phyloP scores from a whole-genome alignment of 192 early-diverging fungal species.

The Backusella westeae region DNA sequence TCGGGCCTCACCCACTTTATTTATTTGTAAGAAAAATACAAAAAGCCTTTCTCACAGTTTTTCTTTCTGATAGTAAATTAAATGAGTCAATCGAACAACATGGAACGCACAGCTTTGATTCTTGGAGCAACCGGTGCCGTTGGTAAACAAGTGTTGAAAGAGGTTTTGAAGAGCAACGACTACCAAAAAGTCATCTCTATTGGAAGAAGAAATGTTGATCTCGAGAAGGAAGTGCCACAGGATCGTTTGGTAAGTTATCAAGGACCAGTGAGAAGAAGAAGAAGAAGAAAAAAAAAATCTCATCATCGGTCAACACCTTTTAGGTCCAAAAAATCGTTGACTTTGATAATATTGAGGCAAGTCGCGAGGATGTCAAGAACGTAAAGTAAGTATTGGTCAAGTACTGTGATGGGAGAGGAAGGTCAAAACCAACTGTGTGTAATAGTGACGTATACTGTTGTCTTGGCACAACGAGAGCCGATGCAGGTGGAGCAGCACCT shows the following conservation, averaged over 20 bases:
- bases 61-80: too few relatives aligned
- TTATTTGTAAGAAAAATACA: too few relatives aligned
- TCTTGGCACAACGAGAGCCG: slow-evolving; percentile 68
- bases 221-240: slow-evolving; percentile 35
- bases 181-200: slow-evolving; percentile 55
- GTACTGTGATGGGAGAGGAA: not conserved
- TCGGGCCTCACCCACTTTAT: too few relatives aligned
- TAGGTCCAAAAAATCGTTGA: slow-evolving; percentile 66
- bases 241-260: slow-evolving; percentile 40
- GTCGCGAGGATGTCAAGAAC: slow-evolving; percentile 39
- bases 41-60: too few relatives aligned
- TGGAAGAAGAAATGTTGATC: slow-evolving; percentile 47
- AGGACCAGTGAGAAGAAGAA: too few relatives aligned
- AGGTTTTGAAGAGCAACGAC: slow-evolving; percentile 43
- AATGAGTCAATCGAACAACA: not conserved
- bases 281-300: not conserved
- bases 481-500: slow-evolving; percentile 59
- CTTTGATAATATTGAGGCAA: slow-evolving; percentile 65
- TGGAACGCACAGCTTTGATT: slow-evolving; percentile 22
- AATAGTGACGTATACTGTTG: slow-evolving; percentile 67
- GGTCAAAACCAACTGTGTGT: slow-evolving; percentile 20
- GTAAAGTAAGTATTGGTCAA: slow-evolving; percentile 38
- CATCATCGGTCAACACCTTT: too few relatives aligned
- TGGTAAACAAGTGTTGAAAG: slow-evolving; percentile 54
- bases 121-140: slow-evolving; percentile 47